Percentiles rank a stretch among this genome's conserved stretches.
phyloP scores from a whole-genome alignment of 192 early-diverging fungal genomes.

The Coemansia sp. region DNA sequence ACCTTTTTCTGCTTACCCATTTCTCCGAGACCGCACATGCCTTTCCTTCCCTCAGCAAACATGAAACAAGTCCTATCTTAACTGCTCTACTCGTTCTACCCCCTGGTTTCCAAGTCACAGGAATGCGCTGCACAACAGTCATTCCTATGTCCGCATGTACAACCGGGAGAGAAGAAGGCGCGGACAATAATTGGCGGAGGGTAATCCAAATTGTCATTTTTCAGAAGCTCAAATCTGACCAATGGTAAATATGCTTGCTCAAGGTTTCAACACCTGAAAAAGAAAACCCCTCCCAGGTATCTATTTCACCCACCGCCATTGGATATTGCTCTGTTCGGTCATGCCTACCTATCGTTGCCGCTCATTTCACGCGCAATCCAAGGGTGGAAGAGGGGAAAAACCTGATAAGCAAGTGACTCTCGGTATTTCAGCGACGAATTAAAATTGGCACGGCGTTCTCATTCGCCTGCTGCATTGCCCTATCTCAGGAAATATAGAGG shows the following conservation, averaged over 20 bases:
- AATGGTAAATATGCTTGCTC: neutral
- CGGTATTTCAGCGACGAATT: neutral
- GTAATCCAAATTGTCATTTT: neutral
- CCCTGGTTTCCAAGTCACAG: constrained; percentile 1
- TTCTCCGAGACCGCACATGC: neutral
- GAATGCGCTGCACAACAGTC: neutral
- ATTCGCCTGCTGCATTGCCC: neutral
- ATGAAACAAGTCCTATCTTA: neutral
- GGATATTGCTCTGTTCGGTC: neutral
- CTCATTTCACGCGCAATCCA: neutral
- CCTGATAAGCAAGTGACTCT: neutral
- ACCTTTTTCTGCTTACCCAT: neutral
- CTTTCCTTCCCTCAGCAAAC: neutral
- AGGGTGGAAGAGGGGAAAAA: neutral
- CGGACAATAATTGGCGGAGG: neutral
- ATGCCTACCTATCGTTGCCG: neutral
- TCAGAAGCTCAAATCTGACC: neutral
- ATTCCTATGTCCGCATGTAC: neutral
- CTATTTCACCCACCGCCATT: neutral
- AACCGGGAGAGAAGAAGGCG: neutral
- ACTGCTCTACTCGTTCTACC: neutral
- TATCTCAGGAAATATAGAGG: no score
- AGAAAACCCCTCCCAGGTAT: neutral
- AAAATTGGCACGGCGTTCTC: neutral
- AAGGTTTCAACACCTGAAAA: neutral